These are phyloP conservation scores for Tillandsia leiboldiana DNA, from an alignment of 176 grass and related monocot species.

Conservation along the genomic window DNA sequence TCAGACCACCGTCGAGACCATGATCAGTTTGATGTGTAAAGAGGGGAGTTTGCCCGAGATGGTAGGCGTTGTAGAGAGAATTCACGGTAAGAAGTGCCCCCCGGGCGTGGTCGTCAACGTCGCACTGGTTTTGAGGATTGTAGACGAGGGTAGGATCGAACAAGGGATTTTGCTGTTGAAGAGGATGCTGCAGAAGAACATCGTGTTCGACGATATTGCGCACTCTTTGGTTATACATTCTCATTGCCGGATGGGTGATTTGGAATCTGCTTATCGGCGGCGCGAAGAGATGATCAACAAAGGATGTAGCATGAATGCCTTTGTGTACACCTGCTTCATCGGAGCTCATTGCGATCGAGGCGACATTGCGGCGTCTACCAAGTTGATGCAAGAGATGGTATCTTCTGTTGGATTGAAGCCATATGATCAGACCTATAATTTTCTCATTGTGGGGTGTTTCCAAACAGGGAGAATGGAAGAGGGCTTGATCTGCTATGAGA, in stretches of 20 bases:
- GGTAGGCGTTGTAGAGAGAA: conserved; percentile 26
- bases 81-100: conserved; percentile 48
- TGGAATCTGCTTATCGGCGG: conserved; percentile 28
- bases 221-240: conserved; percentile 51
- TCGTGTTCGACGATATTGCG: conserved; percentile 49
- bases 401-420: conserved; percentile 41
- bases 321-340: conserved; percentile 71
- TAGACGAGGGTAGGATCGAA: conserved; percentile 44
- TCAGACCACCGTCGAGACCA: conserved; percentile 47
- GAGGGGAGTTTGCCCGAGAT: conserved; percentile 42
- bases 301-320: conserved; percentile 40
- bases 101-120: conserved; percentile 39
- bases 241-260: conserved; percentile 32
- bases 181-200: conserved; percentile 74
- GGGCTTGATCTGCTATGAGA: conserved; percentile 37
- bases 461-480: conserved; percentile 34
- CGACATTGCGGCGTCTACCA: conserved; percentile 25
- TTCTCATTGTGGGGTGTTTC: conserved; percentile 40
- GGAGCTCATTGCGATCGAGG: conserved; percentile 19
- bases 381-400: conserved; percentile 50
- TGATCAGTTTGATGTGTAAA: conserved; percentile 57
- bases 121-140: conserved; percentile 34
- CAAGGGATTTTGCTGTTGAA: conserved; percentile 51
- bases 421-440: conserved; percentile 57
- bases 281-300: conserved; percentile 45